Percentiles rank a stretch among this genome's conserved stretches.
These are phyloP conservation scores for Pontederia crassipes DNA, from an alignment of 176 grass and related monocot genomes.

Conservation along the genomic window DNA sequence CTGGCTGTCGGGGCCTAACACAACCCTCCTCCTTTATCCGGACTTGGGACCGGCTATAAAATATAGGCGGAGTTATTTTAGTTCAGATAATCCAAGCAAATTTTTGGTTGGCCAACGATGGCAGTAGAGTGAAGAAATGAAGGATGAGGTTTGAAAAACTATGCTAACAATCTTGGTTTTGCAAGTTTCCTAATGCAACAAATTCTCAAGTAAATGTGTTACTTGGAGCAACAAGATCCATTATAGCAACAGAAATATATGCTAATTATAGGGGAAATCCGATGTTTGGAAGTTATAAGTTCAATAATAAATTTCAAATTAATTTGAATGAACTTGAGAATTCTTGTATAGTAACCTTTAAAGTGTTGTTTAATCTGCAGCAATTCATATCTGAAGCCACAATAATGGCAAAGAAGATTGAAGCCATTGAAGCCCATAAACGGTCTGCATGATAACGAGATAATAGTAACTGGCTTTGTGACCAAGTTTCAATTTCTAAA, in stretches of 20 bases:
- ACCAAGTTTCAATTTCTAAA: neutral
- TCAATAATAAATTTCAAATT: neutral
- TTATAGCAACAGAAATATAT: no score
- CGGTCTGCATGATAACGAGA: conserved; percentile 26
- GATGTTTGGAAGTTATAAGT: neutral
- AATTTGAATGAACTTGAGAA: neutral
- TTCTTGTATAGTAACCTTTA: neutral
- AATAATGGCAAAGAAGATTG: conserved; percentile 43
- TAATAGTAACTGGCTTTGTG: neutral
- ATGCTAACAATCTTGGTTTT: no score
- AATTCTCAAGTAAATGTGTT: no score
- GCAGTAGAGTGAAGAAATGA: no score
- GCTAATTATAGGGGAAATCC: no score
- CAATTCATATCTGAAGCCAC: conserved; percentile 39
- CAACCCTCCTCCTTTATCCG: no score
- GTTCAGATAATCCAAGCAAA: conserved; percentile 4
- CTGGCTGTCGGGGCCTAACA: no score
- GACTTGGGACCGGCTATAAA: no score
- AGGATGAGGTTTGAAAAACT: no score
- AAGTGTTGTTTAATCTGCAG: conserved; percentile 16
- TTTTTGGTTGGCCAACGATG: neutral
- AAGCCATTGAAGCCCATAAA: conserved; percentile 35
- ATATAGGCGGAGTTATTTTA: no score
- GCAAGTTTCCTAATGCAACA: no score
- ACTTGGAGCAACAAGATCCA: neutral